Evolutionary conservation across 2,329 filamentous ascomycete genomes (phyloP).

Genomic region (Periglandula ipomoeae): DNA sequence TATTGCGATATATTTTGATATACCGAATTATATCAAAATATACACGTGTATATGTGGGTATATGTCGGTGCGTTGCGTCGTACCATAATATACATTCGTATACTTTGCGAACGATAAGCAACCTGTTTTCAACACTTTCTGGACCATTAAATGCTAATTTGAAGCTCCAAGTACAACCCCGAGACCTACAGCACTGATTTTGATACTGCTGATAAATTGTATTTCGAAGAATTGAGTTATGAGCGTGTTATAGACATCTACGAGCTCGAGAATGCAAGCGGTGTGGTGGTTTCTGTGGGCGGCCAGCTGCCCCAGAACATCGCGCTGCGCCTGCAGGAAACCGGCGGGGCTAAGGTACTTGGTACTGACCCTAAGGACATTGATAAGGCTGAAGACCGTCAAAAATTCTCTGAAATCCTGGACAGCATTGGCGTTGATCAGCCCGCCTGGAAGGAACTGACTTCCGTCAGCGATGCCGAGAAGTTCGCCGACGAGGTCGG

Average conservation of each 20-base stretch:
- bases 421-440: conserved; percentile 96
- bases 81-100: background rate
- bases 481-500: conserved; percentile 75
- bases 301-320: conserved; percentile 98
- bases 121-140: no score
- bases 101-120: no score
- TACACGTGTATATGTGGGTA: no score
- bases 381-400: conserved; percentile 94
- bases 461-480: conserved; percentile 80
- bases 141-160: background rate
- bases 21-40: no score
- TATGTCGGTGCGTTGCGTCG: no score
- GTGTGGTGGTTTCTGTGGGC: conserved; percentile 91
- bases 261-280: conserved; percentile 75
- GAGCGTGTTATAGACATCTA: conserved; percentile 99
- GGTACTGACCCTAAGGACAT: conserved; percentile 92
- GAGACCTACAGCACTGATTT: conserved; percentile 80
- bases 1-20: no score
- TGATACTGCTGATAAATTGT: conserved; percentile 82
- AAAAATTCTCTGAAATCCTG: conserved; percentile 96
- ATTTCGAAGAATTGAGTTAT: conserved; percentile 95
- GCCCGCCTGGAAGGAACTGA: conserved; percentile 95
- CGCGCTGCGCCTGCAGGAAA: conserved; percentile 85
- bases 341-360: conserved; percentile 79
- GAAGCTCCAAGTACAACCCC: conserved; percentile 53